Evolutionary conservation across 208 protist species (phyloP).

Genomic region (Trypanosoma platydactyli): DNA sequence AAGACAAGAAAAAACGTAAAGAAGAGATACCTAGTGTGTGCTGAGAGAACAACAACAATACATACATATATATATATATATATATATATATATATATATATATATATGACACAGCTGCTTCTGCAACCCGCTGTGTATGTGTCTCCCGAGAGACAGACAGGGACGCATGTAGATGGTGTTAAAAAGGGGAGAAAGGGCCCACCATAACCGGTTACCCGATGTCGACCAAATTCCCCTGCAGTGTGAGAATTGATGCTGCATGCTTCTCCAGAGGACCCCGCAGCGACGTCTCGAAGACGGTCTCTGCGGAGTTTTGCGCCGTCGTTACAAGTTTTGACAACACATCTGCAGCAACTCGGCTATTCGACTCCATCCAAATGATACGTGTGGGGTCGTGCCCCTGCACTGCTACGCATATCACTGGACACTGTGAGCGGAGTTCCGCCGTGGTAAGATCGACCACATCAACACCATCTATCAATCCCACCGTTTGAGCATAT

Average conservation of each 20-base stretch:
- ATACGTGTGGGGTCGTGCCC: conserved; percentile 67
- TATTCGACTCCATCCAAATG: conserved; percentile 78
- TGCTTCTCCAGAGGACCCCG: conserved; percentile 54
- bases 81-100: too few species aligned
- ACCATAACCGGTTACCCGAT: conserved; percentile 17
- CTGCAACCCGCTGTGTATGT: background rate
- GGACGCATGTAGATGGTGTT: background rate
- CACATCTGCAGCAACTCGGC: conserved; percentile 57
- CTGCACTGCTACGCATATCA: conserved; percentile 61
- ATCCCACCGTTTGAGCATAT: conserved; percentile 60
- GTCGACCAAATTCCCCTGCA: conserved; percentile 35
- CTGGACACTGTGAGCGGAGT: conserved; percentile 69
- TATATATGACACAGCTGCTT: too few species aligned
- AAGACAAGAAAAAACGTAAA: conserved; percentile 4
- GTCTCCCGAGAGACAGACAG: background rate
- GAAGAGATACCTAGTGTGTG: background rate
- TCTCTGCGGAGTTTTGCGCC: conserved; percentile 46
- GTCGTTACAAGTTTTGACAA: conserved; percentile 49
- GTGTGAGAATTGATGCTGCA: conserved; percentile 45
- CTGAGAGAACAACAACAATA: background rate
- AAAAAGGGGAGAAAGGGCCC: background rate
- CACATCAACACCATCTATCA: conserved; percentile 67
- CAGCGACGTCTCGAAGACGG: conserved; percentile 45
- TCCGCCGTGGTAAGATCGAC: conserved; percentile 80
- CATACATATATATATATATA: background rate